A percentile compares a stretch with the other conserved stretches of the same genome.
phyloP scores from a whole-genome alignment of 2,329 filamentous ascomycete genomes.

The Botrytis squamosa region DNA sequence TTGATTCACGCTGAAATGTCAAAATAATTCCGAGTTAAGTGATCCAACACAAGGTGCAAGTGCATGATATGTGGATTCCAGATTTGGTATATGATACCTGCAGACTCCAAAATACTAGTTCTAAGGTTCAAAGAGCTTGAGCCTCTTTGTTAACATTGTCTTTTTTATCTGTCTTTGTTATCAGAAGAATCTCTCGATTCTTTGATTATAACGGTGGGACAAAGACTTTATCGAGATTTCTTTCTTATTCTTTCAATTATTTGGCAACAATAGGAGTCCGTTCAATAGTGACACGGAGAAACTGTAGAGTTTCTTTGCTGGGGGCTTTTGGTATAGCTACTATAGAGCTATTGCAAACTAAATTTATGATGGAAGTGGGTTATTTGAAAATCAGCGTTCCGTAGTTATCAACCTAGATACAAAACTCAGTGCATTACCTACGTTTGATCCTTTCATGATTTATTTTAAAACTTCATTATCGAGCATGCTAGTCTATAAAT shows the following conservation, averaged over 20 bases:
- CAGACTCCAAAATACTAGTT: too few species aligned
- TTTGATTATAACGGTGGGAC: not conserved
- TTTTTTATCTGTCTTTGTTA: not conserved
- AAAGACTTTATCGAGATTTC: rapidly evolving
- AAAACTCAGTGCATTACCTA: not conserved
- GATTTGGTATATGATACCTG: too few species aligned
- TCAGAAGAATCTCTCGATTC: too few species aligned
- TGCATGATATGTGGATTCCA: not conserved
- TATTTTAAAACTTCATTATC: too few species aligned
- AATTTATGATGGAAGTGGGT: too few species aligned
- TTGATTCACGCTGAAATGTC: not conserved
- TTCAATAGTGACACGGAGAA: not conserved
- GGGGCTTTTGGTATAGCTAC: not conserved
- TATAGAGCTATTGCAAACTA: not conserved
- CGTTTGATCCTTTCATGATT: not conserved
- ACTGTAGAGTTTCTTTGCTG: not conserved
- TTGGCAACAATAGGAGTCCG: not conserved
- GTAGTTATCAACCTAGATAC: not conserved
- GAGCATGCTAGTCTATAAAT: not conserved
- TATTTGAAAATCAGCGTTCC: not conserved
- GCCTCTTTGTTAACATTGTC: not conserved
- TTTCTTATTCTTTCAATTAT: not conserved
- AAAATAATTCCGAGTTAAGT: not conserved
- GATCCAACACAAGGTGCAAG: not conserved
- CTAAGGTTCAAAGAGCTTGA: not conserved